Evolutionary conservation across 768 basidiomycete species (phyloP), one percentile per base, ranked within the genome.

Genomic region (Glaciozyma antarctica): DNA sequence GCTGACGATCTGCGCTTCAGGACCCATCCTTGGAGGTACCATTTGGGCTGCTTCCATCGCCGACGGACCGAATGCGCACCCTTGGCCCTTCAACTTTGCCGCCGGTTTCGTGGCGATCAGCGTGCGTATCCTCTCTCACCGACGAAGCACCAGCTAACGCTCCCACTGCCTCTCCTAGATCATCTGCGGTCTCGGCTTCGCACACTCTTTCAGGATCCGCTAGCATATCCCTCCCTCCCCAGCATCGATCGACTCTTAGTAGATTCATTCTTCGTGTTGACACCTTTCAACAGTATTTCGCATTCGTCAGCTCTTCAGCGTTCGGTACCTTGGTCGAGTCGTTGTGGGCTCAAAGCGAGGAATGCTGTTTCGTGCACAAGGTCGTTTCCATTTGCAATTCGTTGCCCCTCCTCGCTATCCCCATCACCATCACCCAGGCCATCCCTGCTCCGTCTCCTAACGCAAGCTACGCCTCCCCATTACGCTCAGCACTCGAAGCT

Each of bases 21-120:
- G 63, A 5, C 64, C 69, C 5, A 52, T 71, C 22, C 66, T 68
- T 44, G 67, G 75, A n/a, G 53, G 61, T 16, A 72, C 88, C 85
- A 78, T 90, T 26, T 90, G 89, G 87, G 82, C 87, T 0, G 76
- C 79, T 34, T 87, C 87, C 71, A 84, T 87, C 21, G 80, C 82
- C 70, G 81, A 86, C 66, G 78, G 82, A 61, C 86, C 88, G 0
- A 79, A 80, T 2, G 88, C 88, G 9, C 88, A 86, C 75, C 83
- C 86, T 15, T 77, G 88, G 38, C 88, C 88, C 32, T 90, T 90
- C 74, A 63, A 63, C 49, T 63, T 58, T 43, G 30, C 63, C 12
- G 28, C 51, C 5, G 65, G 69, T 3, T 74, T 71, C 61, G 43
- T 45, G 26, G 7, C 60, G 21, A 61, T 63, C 43, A 64, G 61